Conservation (phyloP, 2,329 filamentous ascomycete genomes). For the Coleophoma crateriformis region DNA sequence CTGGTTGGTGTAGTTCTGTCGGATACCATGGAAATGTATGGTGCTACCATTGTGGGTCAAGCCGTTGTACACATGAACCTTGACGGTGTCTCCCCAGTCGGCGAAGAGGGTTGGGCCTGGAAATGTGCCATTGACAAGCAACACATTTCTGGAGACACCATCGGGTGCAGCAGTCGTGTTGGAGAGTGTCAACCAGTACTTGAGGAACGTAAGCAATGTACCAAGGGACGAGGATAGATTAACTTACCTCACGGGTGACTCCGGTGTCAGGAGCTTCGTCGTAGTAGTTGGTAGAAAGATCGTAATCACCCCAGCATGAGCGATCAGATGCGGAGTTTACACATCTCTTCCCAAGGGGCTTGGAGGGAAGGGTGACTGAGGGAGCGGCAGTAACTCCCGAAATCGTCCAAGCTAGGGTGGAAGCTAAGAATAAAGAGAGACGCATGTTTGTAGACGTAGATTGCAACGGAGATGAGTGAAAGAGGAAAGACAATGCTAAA, state of each 20-base stretch:
- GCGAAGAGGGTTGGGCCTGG: conserved; percentile 24
- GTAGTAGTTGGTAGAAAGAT: conserved; percentile 35
- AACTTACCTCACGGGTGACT: conserved; percentile 34
- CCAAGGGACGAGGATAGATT: too few relatives aligned
- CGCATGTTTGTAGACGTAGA: background rate
- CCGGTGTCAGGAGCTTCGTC: conserved; percentile 30
- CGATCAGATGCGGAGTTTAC: conserved; percentile 5
- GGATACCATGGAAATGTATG: conserved; percentile 40
- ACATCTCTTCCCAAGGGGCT: background rate
- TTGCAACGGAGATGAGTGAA: background rate
- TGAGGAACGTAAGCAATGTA: too few relatives aligned
- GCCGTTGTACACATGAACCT: background rate
- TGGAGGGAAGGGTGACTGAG: too few relatives aligned
- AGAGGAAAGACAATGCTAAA: background rate
- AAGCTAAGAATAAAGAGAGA: background rate
- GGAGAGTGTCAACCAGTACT: conserved; percentile 11
- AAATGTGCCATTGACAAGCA: conserved; percentile 24
- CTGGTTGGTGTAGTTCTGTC: conserved; percentile 30
- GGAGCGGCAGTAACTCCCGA: background rate
- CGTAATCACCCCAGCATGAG: conserved; percentile 38
- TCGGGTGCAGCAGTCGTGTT: conserved; percentile 17
- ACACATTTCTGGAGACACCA: conserved; percentile 16
- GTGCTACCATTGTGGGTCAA: conserved; percentile 26
- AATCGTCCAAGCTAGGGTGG: background rate
- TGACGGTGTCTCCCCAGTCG: conserved; percentile 32